These are phyloP conservation scores for Aspergillus arachidicola DNA, from an alignment of 2,329 filamentous ascomycete species.

Conservation along the genomic window DNA sequence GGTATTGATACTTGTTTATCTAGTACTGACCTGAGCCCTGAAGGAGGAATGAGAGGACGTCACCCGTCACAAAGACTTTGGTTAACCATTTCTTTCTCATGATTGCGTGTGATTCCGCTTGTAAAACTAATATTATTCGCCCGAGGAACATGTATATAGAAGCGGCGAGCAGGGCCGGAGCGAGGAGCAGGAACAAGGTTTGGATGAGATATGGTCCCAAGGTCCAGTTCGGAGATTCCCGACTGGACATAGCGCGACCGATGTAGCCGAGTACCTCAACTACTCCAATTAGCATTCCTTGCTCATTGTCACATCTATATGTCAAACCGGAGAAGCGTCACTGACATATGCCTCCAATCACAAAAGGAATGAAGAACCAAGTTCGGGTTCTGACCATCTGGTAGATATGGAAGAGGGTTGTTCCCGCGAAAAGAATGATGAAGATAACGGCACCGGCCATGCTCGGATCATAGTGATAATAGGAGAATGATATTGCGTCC, in stretches of 20 bases:
- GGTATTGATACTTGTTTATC: rapidly evolving
- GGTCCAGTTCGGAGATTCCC: conserved; percentile 12
- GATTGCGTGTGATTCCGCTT: conserved; percentile 36
- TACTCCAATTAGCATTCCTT: conserved; percentile 20
- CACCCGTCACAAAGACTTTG: conserved; percentile 39
- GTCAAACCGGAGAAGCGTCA: not conserved
- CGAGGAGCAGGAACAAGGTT: conserved; percentile 39
- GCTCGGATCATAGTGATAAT: not conserved
- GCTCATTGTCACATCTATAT: no score
- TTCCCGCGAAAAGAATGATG: not conserved
- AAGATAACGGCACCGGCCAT: not conserved
- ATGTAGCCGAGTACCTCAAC: conserved; percentile 48
- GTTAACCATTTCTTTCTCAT: conserved; percentile 41
- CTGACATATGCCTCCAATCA: conserved; percentile 37
- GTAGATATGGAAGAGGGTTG: conserved; percentile 16
- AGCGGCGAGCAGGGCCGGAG: conserved; percentile 45
- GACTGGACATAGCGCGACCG: conserved; percentile 21
- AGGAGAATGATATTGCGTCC: not conserved
- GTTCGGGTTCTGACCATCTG: conserved; percentile 20
- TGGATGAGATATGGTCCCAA: conserved; percentile 36
- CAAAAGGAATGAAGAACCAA: conserved; percentile 41
- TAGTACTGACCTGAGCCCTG: conserved; percentile 29
- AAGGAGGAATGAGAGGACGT: conserved; percentile 36
- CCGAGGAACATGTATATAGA: conserved; percentile 45
- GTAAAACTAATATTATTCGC: conserved; percentile 35